These are phyloP conservation scores for Dendrobium nobile DNA, from an alignment of 106 monocot genomes.

Conservation along the genomic window DNA sequence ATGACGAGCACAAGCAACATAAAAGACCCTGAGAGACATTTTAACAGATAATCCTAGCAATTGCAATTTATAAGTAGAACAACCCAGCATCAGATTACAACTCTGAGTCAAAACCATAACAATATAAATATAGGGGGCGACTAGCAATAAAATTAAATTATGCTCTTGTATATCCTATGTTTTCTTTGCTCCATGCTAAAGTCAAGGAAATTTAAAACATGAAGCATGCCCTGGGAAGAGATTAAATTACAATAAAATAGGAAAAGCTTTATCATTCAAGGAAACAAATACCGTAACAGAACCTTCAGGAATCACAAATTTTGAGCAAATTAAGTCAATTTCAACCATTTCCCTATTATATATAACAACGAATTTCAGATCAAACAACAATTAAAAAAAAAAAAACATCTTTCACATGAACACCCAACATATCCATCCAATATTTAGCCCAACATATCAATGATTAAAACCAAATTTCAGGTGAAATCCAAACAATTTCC, in stretches of 20 bases:
- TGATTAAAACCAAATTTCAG: background rate
- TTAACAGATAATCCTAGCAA: background rate
- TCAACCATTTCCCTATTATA: background rate
- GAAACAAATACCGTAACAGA: background rate
- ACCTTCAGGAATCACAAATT: background rate
- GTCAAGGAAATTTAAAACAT: background rate
- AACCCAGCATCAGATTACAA: background rate
- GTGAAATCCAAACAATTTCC: background rate
- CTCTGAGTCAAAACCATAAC: background rate
- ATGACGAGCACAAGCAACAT: background rate
- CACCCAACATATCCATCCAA: background rate
- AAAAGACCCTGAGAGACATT: background rate
- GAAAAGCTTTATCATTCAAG: constrained; percentile 1
- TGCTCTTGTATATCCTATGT: background rate
- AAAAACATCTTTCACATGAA: background rate
- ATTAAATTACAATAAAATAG: background rate
- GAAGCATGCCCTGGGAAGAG: background rate
- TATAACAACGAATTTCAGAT: background rate
- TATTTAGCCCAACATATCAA: background rate
- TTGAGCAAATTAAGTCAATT: background rate
- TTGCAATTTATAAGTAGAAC: background rate
- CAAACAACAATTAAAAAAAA: background rate
- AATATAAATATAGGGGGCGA: background rate
- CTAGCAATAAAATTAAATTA: background rate
- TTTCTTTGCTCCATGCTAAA: background rate